Evolutionary conservation across 78 protist species (phyloP).

Genomic region (Dictyostelium brefeldianum): DNA sequence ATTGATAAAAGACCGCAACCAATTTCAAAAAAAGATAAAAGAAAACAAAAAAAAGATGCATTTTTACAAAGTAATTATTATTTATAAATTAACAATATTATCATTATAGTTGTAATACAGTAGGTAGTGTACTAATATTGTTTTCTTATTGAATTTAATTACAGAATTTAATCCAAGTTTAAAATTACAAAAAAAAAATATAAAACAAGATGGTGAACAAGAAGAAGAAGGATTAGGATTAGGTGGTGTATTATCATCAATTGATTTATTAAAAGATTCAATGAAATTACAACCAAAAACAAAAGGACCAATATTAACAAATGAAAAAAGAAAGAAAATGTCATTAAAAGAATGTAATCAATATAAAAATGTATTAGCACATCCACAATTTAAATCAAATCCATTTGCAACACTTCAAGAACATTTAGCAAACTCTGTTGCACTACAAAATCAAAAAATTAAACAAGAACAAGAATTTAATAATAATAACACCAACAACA

Average conservation of each 20-base stretch:
- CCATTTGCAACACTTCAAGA: constrained; percentile 73
- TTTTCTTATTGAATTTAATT: neutral
- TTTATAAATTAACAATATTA: neutral
- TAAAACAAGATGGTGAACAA: neutral
- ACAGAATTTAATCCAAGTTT: constrained; percentile 49
- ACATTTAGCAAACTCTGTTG: constrained; percentile 51
- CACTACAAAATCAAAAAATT: constrained; percentile 49
- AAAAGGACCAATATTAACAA: constrained; percentile 40
- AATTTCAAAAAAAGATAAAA: constrained; percentile 55
- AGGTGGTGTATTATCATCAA: constrained; percentile 21
- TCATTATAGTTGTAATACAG: no score
- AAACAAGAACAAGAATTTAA: constrained; percentile 36
- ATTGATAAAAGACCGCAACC: constrained; percentile 53
- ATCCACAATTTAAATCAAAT: constrained; percentile 51
- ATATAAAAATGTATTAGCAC: constrained; percentile 76
- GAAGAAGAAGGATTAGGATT: neutral
- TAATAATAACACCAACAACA: neutral
- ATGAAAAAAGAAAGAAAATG: constrained; percentile 67
- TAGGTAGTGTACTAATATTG: no score
- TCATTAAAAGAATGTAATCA: constrained; percentile 56
- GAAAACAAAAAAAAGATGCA: constrained; percentile 63
- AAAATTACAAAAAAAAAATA: neutral
- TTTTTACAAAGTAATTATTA: constrained; percentile 54
- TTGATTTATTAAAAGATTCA: constrained; percentile 7
- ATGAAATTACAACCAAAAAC: constrained; percentile 11